Conservation (phyloP, 495 filamentous ascomycete species). For the Patellaria atrata region DNA sequence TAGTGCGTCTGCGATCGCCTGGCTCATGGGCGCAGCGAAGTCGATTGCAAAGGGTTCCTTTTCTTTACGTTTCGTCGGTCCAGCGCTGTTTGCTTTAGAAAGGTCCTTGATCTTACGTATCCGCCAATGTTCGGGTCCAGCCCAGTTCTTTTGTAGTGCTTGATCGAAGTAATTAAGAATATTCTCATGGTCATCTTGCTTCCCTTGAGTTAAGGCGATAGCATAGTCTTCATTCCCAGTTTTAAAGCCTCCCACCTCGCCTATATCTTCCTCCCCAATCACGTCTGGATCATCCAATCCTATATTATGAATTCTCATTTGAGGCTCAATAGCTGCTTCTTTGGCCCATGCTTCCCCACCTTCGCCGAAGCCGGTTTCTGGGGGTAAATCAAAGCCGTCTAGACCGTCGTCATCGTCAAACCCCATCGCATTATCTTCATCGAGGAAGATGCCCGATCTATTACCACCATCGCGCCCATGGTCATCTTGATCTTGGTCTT, state of each 20-base stretch:
- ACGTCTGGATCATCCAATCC: slow-evolving; percentile 39
- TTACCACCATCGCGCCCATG: slow-evolving; percentile 44
- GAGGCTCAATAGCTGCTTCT: slow-evolving; percentile 50
- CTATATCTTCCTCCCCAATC: slow-evolving; percentile 15
- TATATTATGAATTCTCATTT: slow-evolving; percentile 37
- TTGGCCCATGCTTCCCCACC: slow-evolving; percentile 61
- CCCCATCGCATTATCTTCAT: slow-evolving; percentile 64
- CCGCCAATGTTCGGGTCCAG: slow-evolving; percentile 96
- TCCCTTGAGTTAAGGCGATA: slow-evolving; percentile 52
- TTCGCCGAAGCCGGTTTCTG: slow-evolving; percentile 55
- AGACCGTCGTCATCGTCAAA: slow-evolving; percentile 55
- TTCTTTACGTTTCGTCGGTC: slow-evolving; percentile 61
- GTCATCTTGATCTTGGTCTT: slow-evolving; percentile 39
- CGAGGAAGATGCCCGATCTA: slow-evolving; percentile 67
- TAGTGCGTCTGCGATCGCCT: slow-evolving; percentile 58
- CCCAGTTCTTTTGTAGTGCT: slow-evolving; percentile 91
- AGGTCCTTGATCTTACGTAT: slow-evolving; percentile 85
- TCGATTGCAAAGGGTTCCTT: slow-evolving; percentile 95
- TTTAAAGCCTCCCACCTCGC: slow-evolving; percentile 45
- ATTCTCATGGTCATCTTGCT: slow-evolving; percentile 61
- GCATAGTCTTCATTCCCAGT: slow-evolving; percentile 47
- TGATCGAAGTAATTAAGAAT: slow-evolving; percentile 96
- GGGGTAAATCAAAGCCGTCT: slow-evolving; percentile 60
- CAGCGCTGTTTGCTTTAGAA: slow-evolving; percentile 42
- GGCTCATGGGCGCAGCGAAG: slow-evolving; percentile 59